phyloP scores from a whole-genome alignment of 176 grass and related monocot species.

The Carex littledalei region DNA sequence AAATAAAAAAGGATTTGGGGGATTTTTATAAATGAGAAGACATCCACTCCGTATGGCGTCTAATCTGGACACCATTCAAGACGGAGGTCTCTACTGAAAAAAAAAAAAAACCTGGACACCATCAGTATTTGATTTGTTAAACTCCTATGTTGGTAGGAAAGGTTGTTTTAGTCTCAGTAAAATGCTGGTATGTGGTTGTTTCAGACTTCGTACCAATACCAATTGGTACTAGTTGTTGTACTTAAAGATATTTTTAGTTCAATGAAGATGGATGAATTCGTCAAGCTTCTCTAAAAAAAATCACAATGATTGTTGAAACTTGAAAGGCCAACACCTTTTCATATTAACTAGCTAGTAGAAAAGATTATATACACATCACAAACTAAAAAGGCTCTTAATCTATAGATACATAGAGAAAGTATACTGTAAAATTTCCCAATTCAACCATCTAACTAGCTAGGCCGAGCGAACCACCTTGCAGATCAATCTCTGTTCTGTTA shows the following conservation, averaged over 20 bases:
- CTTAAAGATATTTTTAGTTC: neutral
- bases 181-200: too few species aligned
- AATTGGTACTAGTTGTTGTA: neutral
- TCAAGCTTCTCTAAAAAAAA: neutral
- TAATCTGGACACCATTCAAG: too few species aligned
- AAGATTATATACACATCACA: neutral
- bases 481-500: neutral
- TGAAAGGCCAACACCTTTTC: neutral
- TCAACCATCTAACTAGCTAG: slow-evolving; percentile 10
- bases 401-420: slow-evolving; percentile 2
- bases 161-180: too few species aligned
- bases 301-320: neutral
- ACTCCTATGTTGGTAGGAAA: too few species aligned
- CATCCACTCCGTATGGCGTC: too few species aligned
- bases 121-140: too few species aligned
- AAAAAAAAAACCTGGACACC: too few species aligned
- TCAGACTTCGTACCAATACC: neutral
- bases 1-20: too few species aligned
- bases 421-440: neutral
- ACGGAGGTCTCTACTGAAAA: too few species aligned
- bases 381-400: slow-evolving; percentile 11
- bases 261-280: neutral
- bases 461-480: neutral
- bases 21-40: too few species aligned
- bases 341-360: slow-evolving; percentile 6